phyloP scores from a whole-genome alignment of 306 rosid genomes.

The Castanea crenata region DNA sequence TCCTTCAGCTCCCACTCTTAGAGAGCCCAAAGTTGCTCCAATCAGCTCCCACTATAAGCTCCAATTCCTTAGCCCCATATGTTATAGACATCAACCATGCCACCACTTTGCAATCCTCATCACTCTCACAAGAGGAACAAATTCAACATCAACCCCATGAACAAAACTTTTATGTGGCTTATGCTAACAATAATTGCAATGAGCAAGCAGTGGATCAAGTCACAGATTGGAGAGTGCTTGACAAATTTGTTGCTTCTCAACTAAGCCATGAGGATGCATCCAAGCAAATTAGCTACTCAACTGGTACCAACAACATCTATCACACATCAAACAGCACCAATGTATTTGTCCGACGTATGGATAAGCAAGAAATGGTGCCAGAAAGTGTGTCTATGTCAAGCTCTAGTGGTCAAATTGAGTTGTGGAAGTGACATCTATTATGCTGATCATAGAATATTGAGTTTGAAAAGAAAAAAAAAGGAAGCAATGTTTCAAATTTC shows the following conservation, averaged over 20 bases:
- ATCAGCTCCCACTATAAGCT: slow-evolving; percentile 18
- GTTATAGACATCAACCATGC: slow-evolving; percentile 40
- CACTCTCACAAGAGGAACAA: slow-evolving; percentile 27
- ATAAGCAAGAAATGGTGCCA: slow-evolving; percentile 52
- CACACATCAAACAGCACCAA: slow-evolving; percentile 10
- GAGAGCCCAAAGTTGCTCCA: slow-evolving; percentile 53
- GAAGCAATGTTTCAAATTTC: slow-evolving; percentile 30
- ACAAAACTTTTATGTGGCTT: slow-evolving; percentile 37
- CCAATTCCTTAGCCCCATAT: slow-evolving; percentile 37
- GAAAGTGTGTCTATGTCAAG: slow-evolving; percentile 53
- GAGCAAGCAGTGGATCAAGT: slow-evolving; percentile 45
- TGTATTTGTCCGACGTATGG: slow-evolving; percentile 33
- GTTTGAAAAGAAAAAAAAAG: slow-evolving; percentile 14
- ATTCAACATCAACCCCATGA: slow-evolving; percentile 8
- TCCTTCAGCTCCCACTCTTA: slow-evolving; percentile 63
- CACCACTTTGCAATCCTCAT: slow-evolving; percentile 27
- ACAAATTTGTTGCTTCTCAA: slow-evolving; percentile 94
- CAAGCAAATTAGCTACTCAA: slow-evolving; percentile 37
- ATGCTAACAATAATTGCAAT: slow-evolving; percentile 21
- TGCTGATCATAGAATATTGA: slow-evolving; percentile 34
- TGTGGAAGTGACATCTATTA: slow-evolving; percentile 48
- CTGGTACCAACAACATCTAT: slow-evolving; percentile 23
- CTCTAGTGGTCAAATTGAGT: slow-evolving; percentile 54
- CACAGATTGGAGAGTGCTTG: slow-evolving; percentile 90
- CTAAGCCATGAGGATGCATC: slow-evolving; percentile 69